Evolutionary conservation across 352 stramenopile genomes (phyloP), one percentile per base, ranked within the genome.

Genomic region (Pilasporangium apinafurcum): DNA sequence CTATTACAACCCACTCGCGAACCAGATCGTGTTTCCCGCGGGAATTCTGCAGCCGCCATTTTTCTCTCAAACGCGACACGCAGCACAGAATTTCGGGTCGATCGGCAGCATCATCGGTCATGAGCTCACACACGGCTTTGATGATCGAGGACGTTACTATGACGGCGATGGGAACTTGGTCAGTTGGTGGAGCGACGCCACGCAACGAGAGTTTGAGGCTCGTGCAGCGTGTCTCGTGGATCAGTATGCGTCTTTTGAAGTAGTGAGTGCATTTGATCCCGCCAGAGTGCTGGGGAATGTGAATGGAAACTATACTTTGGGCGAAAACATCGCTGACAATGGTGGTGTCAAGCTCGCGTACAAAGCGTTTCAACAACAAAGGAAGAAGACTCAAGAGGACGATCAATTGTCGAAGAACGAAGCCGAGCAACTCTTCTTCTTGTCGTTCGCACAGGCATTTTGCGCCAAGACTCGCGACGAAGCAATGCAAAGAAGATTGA

Each of bases 121-220:
- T 51, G 95, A 98, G 58, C 92, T 98, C 61, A 98, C 90, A 2
- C 95, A 98, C 53, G 92, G 91, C 5, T 98, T 97, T 58, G 95
- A 98, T 51, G 83, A 95, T 37, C 81, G 93, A 25, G 94, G 92
- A 5, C 66, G 84, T 28, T 94, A 96, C 48, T 96, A 84, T 42
- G 75, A 86, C 40, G 86, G 62, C 35, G 55, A 86, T 25, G 94
- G 94, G 8, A 97, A 97, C 37, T 71, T 98, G 42, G 59, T 84
- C 0, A 75, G 96, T 58, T 98, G 92, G 92, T 98, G 95, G 91
- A 95, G 76, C 18, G 61, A 85, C 21, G 66, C 74, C 28, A 96
- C 96, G 21, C 66, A 64, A 12, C 49, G 55, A 8, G 71, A 93
- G 35, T 98, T 95, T 39, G 42, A 54, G 2, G 43, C 56, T 12